Base-by-base conservation (phyloP, 768 basidiomycete genomes). In the Suillus subluteus region DNA sequence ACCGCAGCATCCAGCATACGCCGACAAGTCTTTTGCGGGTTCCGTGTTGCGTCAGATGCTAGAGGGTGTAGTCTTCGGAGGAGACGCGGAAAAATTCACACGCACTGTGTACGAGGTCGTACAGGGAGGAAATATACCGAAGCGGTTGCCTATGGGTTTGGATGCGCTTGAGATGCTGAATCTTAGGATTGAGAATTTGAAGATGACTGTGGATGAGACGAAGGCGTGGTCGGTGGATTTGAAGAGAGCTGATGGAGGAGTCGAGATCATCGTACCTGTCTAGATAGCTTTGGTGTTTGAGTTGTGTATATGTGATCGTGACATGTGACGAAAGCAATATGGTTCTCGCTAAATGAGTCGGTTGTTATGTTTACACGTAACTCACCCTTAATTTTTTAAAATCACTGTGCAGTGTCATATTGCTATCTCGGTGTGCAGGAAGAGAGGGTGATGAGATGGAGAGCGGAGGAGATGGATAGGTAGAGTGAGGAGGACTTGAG, bases 121-220 rank as follows among this genome's bases (percentile, higher is more conserved):
- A 2, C 46, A 48, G 46, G n/a, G 46, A 23, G 46, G 46, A 12
- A 48, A 23, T 12, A 48, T 48, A 48, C 46, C 46, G n/a, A 12
- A n/a, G n/a, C 46, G 46, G n/a, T 23, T 48, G 46, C 46, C 46
- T 48, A 48, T 48, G 46, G 46, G 46, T 48, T 48, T 48, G n/a
- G 46, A 48, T 12, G n/a, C 46, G 12, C 12, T 48, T 48, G n/a
- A 48, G n/a, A 1, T 48, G 6, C 12, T 48, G 11, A 48, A 48
- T 48, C n/a, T 12, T 13, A 48, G 11, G 46, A 48, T 48, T 12
- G 46, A 23, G 12, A 3, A 48, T 48, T n/a, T 48, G 4, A 48
- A 23, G n/a, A n/a, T 21, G 21, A 23, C n/a, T 23, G n/a, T 48
- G n/a, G n/a, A 48, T 11, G 46, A 48, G 5, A 48, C 46, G n/a